These are phyloP conservation scores for Suillus placidus DNA, from an alignment of 768 basidiomycete species.

Conservation along the genomic window DNA sequence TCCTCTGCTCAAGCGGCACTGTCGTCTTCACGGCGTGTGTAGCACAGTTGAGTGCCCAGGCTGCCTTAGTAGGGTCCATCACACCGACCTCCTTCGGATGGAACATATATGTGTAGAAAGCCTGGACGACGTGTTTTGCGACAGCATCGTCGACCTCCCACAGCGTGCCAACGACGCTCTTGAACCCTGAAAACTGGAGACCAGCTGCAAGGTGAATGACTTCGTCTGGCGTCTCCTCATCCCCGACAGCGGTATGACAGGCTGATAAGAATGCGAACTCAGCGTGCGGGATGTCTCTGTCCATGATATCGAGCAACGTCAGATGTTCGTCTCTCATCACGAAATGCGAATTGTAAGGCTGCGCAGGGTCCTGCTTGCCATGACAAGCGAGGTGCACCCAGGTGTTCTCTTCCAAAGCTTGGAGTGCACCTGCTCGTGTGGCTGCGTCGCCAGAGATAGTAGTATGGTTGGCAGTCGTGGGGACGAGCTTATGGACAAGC, in stretches of 20 bases:
- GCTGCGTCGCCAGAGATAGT: slow-evolving; percentile 17
- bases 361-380: slow-evolving; percentile 19
- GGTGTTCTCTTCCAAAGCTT: slow-evolving; percentile 18
- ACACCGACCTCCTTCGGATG: neutral
- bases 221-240: too few species aligned
- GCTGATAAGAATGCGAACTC: neutral
- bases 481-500: neutral
- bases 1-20: neutral
- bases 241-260: neutral
- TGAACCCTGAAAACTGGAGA: too few species aligned
- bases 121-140: too few species aligned
- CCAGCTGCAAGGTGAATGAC: too few species aligned
- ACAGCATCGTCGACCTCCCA: too few species aligned
- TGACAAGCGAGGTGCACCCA: slow-evolving; percentile 40
- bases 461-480: neutral
- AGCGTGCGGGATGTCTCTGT: neutral
- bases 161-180: too few species aligned
- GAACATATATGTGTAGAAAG: neutral
- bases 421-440: slow-evolving; percentile 17
- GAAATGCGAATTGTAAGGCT: slow-evolving; percentile 32
- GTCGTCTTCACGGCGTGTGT: neutral
- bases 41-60: neutral
- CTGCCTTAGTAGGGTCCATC: neutral
- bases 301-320: neutral
- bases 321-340: neutral